phyloP scores from a whole-genome alignment of 1,139 yeast species.

The Geotrichum reessii region DNA sequence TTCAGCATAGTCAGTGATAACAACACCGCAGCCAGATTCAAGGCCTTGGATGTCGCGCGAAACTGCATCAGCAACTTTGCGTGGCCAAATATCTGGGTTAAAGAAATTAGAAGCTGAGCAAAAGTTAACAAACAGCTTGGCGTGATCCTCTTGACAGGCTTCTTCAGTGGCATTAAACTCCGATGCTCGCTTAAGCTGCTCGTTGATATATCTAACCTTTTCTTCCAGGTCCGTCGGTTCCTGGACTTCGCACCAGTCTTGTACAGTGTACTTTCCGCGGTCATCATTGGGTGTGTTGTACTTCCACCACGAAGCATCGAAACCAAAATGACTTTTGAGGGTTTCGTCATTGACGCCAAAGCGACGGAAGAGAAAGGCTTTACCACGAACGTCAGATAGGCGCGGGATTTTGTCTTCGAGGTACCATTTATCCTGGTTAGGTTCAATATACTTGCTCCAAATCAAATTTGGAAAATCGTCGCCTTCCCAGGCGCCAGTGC shows the following conservation, averaged over 20 bases:
- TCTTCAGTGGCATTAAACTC: conserved; percentile 43
- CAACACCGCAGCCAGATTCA: conserved; percentile 42
- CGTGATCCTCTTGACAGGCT: conserved; percentile 36
- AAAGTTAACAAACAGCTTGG: conserved; percentile 62
- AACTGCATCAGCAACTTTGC: conserved; percentile 51
- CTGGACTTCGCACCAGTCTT: conserved; percentile 67
- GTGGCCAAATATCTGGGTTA: conserved; percentile 71
- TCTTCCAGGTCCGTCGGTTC: conserved; percentile 48
- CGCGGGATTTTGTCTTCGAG: conserved; percentile 52
- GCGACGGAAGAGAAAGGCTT: conserved; percentile 60
- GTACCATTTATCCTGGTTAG: conserved; percentile 55
- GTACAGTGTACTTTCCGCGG: conserved; percentile 57
- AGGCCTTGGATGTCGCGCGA: conserved; percentile 40
- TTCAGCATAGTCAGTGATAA: conserved; percentile 65
- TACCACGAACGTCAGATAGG: conserved; percentile 61
- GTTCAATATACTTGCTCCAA: conserved; percentile 54
- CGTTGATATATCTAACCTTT: conserved; percentile 56
- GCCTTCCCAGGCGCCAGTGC: conserved; percentile 54
- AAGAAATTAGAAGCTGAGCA: conserved; percentile 72
- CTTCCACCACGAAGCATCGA: conserved; percentile 62
- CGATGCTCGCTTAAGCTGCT: conserved; percentile 50
- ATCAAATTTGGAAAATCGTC: conserved; percentile 64
- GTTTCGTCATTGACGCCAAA: conserved; percentile 54
- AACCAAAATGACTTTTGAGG: conserved; percentile 47
- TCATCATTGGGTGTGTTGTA: conserved; percentile 65